A percentile compares a stretch with the other conserved stretches of the same genome.
Conservation (phyloP, 2,329 filamentous ascomycete species). For the Monilinia vaccinii-corymbosi region DNA sequence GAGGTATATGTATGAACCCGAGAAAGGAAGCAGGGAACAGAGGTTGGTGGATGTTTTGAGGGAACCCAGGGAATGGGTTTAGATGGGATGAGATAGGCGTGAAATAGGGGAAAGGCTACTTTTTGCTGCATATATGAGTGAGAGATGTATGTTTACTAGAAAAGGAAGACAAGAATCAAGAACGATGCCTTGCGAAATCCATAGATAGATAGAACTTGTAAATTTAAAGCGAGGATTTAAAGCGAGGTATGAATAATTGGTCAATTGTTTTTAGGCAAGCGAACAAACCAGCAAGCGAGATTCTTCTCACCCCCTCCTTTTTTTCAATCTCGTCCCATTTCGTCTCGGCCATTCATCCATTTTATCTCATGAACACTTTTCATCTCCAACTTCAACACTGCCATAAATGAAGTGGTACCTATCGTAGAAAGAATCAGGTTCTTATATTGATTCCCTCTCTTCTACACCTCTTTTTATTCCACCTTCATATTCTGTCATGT, state of each 20-base stretch:
- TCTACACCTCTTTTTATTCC: background rate
- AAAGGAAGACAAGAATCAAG: background rate
- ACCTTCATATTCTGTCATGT: background rate
- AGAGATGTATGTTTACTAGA: background rate
- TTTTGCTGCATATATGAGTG: constrained; percentile 6
- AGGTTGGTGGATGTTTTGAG: constrained; percentile 65
- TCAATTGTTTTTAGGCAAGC: background rate
- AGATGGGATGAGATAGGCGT: constrained; percentile 11
- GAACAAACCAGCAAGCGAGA: background rate
- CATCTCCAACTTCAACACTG: background rate
- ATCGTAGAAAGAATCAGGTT: background rate
- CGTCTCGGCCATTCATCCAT: background rate
- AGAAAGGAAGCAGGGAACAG: constrained; percentile 67
- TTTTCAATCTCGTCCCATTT: background rate
- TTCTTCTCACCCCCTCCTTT: background rate
- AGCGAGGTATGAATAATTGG: background rate
- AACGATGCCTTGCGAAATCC: background rate
- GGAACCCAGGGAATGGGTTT: constrained; percentile 60
- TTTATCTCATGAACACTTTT: background rate
- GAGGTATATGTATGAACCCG: constrained; percentile 90
- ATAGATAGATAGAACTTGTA: background rate
- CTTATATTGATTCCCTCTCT: background rate
- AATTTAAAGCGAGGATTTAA: background rate
- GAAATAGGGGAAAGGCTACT: background rate
- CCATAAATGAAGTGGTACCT: too few relatives aligned